Evolutionary conservation across 2,329 filamentous ascomycete species (phyloP).

Genomic region (Dactylellina cionopaga): DNA sequence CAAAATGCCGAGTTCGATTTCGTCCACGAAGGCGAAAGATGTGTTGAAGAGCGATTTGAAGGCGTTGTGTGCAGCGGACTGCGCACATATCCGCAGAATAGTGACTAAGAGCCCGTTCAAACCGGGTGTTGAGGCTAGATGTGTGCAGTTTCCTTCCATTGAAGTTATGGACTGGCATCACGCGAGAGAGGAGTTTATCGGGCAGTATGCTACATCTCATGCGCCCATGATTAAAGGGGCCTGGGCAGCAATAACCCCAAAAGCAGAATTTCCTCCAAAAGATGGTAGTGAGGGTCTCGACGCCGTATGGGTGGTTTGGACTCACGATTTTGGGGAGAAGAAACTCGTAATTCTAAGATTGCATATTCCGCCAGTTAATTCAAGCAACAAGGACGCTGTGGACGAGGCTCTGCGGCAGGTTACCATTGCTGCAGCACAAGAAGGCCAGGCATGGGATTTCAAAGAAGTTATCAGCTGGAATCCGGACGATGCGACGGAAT

Average conservation of each 20-base stretch:
- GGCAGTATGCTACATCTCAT: conserved; percentile 36
- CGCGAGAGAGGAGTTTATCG: conserved; percentile 49
- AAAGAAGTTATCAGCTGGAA: conserved; percentile 51
- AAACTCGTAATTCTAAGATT: conserved; percentile 46
- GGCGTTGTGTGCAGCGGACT: conserved; percentile 45
- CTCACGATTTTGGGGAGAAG: conserved; percentile 38
- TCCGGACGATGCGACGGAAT: conserved; percentile 25
- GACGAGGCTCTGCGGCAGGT: conserved; percentile 26
- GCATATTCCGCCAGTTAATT: conserved; percentile 27
- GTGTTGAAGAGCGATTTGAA: conserved; percentile 45
- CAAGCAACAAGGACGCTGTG: conserved; percentile 16
- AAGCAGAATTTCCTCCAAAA: conserved; percentile 35
- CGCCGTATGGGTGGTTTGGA: conserved; percentile 46
- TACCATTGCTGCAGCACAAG: conserved; percentile 31
- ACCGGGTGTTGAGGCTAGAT: conserved; percentile 34
- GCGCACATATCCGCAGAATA: conserved; percentile 23
- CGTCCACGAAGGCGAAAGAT: conserved; percentile 33
- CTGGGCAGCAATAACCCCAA: conserved; percentile 23
- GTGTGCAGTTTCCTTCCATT: conserved; percentile 40
- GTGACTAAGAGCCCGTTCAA: conserved; percentile 28
- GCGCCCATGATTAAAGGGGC: conserved; percentile 39
- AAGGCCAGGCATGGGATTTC: conserved; percentile 37
- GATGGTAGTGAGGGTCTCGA: conserved; percentile 39
- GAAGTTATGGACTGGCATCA: conserved; percentile 52
- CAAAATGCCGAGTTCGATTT: conserved; percentile 31